Evolutionary conservation across 75 land plant genomes (phyloP).

Genomic region (Gnetum montanum): DNA sequence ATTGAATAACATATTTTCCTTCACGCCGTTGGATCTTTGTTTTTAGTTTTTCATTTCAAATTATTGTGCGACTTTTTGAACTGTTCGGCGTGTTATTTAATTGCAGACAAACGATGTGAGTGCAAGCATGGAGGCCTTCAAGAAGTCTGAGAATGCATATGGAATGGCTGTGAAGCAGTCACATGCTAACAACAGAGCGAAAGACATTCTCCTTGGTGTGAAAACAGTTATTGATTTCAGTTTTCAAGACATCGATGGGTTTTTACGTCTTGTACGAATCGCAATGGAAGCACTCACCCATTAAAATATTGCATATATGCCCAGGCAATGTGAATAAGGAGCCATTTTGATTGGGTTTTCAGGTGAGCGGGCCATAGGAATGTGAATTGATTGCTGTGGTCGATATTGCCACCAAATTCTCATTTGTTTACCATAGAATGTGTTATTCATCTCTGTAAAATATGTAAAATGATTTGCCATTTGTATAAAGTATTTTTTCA

Average conservation of each 20-base stretch:
- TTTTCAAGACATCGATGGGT: slow-evolving; percentile 70
- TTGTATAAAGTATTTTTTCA: slow-evolving; percentile 9
- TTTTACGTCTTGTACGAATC: slow-evolving; percentile 65
- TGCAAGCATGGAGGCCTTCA: slow-evolving; percentile 66
- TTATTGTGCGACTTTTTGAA: too few species aligned
- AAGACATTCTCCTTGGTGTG: slow-evolving; percentile 51
- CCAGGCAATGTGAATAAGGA: slow-evolving; percentile 7
- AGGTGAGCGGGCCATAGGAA: slow-evolving; percentile 11
- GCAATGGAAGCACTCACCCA: slow-evolving; percentile 64
- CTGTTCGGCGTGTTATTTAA: too few species aligned
- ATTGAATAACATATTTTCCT: too few species aligned
- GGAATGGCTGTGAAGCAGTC: slow-evolving; percentile 38
- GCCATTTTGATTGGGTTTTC: neutral
- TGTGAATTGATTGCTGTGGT: slow-evolving; percentile 7
- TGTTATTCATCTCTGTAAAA: slow-evolving; percentile 8
- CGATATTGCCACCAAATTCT: slow-evolving; percentile 4
- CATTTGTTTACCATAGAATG: slow-evolving; percentile 8
- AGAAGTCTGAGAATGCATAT: slow-evolving; percentile 48
- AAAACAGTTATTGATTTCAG: slow-evolving; percentile 77
- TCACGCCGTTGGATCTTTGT: too few species aligned
- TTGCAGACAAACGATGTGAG: slow-evolving; percentile 59
- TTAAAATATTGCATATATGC: slow-evolving; percentile 12
- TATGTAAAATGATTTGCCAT: slow-evolving; percentile 10
- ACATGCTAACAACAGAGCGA: slow-evolving; percentile 12
- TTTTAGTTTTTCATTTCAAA: too few species aligned